These are phyloP conservation scores for Phytophthora podocarpi DNA, from an alignment of 352 stramenopile species.

Conservation along the genomic window DNA sequence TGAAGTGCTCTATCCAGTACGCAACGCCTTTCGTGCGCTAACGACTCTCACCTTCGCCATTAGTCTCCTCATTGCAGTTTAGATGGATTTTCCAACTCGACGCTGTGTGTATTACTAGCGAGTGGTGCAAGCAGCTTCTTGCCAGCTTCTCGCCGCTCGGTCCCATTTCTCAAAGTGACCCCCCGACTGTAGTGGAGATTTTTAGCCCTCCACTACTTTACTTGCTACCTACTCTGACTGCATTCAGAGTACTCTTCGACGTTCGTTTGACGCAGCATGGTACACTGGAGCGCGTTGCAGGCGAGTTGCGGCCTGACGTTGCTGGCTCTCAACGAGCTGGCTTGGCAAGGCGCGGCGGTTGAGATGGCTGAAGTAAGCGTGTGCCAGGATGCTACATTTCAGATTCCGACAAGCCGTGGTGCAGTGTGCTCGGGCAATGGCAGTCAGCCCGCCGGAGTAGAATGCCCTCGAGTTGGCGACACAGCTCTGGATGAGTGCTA, in stretches of 20 bases:
- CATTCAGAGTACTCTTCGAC: conserved; percentile 8
- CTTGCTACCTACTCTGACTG: conserved; percentile 1
- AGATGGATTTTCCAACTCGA: conserved; percentile 21
- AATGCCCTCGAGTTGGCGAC: conserved; percentile 40
- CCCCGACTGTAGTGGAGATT: conserved; percentile 11
- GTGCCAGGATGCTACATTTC: conserved; percentile 53
- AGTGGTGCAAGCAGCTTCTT: conserved; percentile 5
- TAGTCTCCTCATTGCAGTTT: conserved; percentile 6
- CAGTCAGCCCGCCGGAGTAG: conserved; percentile 19
- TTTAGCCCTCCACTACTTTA: conserved; percentile 16
- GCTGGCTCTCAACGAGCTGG: conserved; percentile 3
- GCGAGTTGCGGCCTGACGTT: conserved; percentile 6
- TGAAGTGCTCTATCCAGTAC: conserved; percentile 3
- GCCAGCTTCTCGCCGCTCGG: conserved; percentile 12
- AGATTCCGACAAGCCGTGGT: conserved; percentile 29
- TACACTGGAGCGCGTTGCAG: conserved; percentile 2
- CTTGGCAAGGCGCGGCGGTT: neutral
- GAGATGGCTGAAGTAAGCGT: conserved; percentile 31
- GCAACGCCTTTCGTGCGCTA: conserved; percentile 17
- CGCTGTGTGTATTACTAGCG: neutral
- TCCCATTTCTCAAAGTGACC: conserved; percentile 35
- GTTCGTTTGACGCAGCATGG: conserved; percentile 15
- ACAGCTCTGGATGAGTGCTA: conserved; percentile 38
- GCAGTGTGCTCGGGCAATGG: conserved; percentile 39
- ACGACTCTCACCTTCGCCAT: no score